phyloP scores from a whole-genome alignment of 2,329 filamentous ascomycete species.

The Epichloe hybrida region DNA sequence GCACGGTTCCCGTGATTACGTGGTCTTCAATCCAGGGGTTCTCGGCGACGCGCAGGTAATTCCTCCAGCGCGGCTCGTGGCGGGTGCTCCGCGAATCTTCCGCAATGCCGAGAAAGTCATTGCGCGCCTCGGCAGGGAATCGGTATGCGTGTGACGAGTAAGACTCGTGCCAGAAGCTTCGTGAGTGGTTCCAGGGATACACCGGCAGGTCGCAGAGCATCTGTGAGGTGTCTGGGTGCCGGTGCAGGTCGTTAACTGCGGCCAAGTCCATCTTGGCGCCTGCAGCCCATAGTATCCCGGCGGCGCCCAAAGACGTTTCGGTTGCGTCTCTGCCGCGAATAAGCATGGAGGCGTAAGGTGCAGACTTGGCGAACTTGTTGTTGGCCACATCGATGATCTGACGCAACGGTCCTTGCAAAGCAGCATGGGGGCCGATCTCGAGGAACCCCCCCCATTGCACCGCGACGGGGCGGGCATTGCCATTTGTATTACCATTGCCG shows the following conservation, averaged over 20 bases:
- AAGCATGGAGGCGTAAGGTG: too few relatives aligned
- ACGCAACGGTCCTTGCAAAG: constrained; percentile 13
- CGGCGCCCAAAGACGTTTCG: constrained; percentile 10
- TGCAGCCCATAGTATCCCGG: constrained; percentile 17
- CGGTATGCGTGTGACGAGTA: constrained; percentile 11
- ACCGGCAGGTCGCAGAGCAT: constrained; percentile 9
- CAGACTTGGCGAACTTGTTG: too few relatives aligned
- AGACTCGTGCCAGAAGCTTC: constrained; percentile 16
- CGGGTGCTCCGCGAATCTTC: constrained; percentile 10
- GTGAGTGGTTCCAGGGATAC: constrained; percentile 17
- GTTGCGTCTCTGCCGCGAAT: not conserved
- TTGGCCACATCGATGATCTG: not conserved
- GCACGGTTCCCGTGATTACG: constrained; percentile 14
- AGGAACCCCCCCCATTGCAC: constrained; percentile 13
- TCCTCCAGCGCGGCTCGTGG: constrained; percentile 18
- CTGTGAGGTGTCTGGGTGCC: too few relatives aligned
- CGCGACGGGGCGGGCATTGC: too few relatives aligned
- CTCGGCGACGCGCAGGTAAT: constrained; percentile 17
- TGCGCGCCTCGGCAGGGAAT: constrained; percentile 9
- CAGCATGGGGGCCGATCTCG: constrained; percentile 29
- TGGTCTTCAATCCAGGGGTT: constrained; percentile 22
- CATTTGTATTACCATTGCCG: too few relatives aligned
- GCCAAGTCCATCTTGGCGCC: too few relatives aligned
- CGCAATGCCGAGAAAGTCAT: constrained; percentile 13
- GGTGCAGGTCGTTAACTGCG: too few relatives aligned